Base-by-base conservation (phyloP, 192 early-diverging fungal species). In the Coemansia sp. region DNA sequence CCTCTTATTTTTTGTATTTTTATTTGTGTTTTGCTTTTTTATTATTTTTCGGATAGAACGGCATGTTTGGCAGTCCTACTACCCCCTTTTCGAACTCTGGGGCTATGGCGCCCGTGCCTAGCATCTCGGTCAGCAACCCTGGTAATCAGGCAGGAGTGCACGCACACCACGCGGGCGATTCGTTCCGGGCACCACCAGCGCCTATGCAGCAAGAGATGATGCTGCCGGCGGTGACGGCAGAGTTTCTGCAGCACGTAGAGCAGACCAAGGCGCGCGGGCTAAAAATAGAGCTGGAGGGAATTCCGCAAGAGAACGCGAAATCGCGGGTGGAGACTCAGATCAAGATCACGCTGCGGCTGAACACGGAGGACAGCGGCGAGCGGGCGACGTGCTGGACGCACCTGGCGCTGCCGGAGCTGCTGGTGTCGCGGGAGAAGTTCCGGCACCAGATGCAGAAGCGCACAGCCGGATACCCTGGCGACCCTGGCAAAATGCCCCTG, bases 291-390 rank as follows among this genome's bases (percentile, higher is more conserved):
- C 66, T 84, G 25, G 81, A 84, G 27, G 81, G 81, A 17, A 78
- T 84, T n/a, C 67, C 81, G 31, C 61, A 48, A 34, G 81, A 84
- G 38, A 84, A 84, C 31, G 91, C 91, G 32, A 94, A 94, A 75
- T 95, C 93, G 11, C 84, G 95, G 6, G 95, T 97, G 41, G 95
- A 98, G 82, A 98, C 96, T 21, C 96, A 96, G 80, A 95, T 95
- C 72, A 95, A 94, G 65, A 84, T 97, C 27, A 94, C 92, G 34
- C 75, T 98, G 70, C 92, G 94, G 68, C 84, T 98, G 29, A 85
- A 90, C 1, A 90, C 87, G 14, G 55, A 58, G 27, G 75, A 82
- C 46, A 67, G 84, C 60, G 92, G 91, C 66, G 90, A 90, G 64
- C 90, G 90, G 39, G 89, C 90, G 15, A 82, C 80, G 23, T 78